Evolutionary conservation across 1,284 basidiomycete genomes (phyloP), one percentile per base, ranked within the genome.

Genomic region (Pseudozyma flocculosa): DNA sequence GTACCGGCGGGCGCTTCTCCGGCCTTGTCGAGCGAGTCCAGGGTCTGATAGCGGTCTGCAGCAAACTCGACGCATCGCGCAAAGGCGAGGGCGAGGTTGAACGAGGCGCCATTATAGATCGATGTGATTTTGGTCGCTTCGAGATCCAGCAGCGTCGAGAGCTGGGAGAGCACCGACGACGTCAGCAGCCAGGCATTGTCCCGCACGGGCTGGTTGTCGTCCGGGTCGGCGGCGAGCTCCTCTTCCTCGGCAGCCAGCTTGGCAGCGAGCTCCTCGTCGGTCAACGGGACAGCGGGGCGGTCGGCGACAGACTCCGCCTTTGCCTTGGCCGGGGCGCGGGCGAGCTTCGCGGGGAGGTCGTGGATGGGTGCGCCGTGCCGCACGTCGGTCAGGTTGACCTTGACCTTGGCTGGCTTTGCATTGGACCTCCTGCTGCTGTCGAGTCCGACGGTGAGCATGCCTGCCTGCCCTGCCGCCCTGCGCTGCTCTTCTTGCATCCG

Each of bases 161-260:
- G 54, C 44, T 76, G 73, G 9, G 70, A 49, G 10, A 75, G 59
- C 3, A 75, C 60, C 4, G 75, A 77, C 10, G 70, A 73, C 8
- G 72, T 70, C 37, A 77, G 61, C 21, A 77, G 57, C 75, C 75
- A 77, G 22, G 68, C 60, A 38, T 75, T 73, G 49, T 75, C 71
- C 10, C 43, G 45, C 1, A 75, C 68, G 1, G 66, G 48, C 34
- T 40, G 22, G 23, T 61, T 56, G 10, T 61, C 60, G 17, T 62
- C 51, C 5, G 63, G 58, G 18, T 60, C 63, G 3, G 50, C 43
- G 2, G 53, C 53, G 1, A 51, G 49, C 11, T 53, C 54, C 15
- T 59, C 45, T 41, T 73, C 72, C 19, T 71, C 72, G 4, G 66
- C 61, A 11, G 64, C 70, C 4, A 73, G 48, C 9, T 61, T 48